A percentile compares a stretch with the other conserved stretches of the same genome.
Evolutionary conservation across 1,139 yeast species (phyloP).

Genomic region (Suhomyces choctaworum): DNA sequence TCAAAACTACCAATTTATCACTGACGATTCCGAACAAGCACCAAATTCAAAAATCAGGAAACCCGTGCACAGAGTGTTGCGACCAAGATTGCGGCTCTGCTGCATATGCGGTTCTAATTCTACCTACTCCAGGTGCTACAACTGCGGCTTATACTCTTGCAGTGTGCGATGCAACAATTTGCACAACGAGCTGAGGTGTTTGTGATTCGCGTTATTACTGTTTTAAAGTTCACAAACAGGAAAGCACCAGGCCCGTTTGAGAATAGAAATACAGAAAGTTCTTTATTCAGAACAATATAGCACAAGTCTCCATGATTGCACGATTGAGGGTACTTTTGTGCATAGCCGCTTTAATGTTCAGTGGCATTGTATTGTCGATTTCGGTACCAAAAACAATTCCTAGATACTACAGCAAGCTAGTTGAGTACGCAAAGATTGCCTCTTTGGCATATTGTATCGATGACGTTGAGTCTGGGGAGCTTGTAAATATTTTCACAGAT

Average conservation of each 20-base stretch:
- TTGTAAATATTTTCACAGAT: slow-evolving; percentile 25
- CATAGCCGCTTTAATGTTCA: too few relatives aligned
- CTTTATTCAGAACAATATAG: too few relatives aligned
- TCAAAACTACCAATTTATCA: slow-evolving; percentile 45
- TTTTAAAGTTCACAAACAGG: too few relatives aligned
- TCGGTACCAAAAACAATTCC: background rate
- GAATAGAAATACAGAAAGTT: too few relatives aligned
- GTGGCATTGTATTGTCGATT: too few relatives aligned
- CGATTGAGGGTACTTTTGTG: too few relatives aligned
- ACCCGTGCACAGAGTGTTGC: slow-evolving; percentile 20
- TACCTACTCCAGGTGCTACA: slow-evolving; percentile 40
- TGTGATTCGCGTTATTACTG: slow-evolving; percentile 1
- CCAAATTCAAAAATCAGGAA: slow-evolving; percentile 15
- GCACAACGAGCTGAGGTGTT: slow-evolving; percentile 48
- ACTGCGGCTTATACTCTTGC: slow-evolving; percentile 46
- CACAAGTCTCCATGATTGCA: too few relatives aligned
- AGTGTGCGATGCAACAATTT: slow-evolving; percentile 43
- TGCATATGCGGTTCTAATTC: slow-evolving; percentile 46
- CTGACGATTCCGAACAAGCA: slow-evolving; percentile 22
- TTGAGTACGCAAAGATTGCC: slow-evolving; percentile 36
- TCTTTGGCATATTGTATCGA: slow-evolving; percentile 43
- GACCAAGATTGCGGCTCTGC: slow-evolving; percentile 42
- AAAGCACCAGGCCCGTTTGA: too few relatives aligned
- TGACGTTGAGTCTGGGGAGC: slow-evolving; percentile 30
- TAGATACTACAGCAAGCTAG: slow-evolving; percentile 27